Evolutionary conservation across 768 basidiomycete species (phyloP), one percentile per base, ranked within the genome.

Genomic region (Suillus variegatus): DNA sequence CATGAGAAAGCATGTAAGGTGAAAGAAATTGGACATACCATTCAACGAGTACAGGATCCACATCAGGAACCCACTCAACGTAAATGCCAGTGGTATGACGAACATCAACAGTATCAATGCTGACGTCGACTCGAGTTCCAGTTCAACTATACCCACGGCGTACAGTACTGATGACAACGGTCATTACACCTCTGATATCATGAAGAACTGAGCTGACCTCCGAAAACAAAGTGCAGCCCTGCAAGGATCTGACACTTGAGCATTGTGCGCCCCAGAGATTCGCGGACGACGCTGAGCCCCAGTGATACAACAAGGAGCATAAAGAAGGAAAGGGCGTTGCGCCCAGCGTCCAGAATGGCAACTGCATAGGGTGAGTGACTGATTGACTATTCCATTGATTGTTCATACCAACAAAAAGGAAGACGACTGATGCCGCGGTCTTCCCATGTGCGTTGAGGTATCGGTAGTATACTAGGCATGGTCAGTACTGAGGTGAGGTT

Each of bases 1-100:
- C 43, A 6, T 46, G 10, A 14, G 16, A 12, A 58, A 47, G 20
- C 13, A 43, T 55, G 3, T 36, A 64, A 7, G 20, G 28, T 56
- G 6, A 51, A n/a, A 51, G 58, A 47, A 6, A 32, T 43, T 18
- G n/a, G 62, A 76, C 83, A 36, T 67, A 94, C 94, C 89, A 71
- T 94, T 95, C 58, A 97, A 81, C 13, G 92, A 86, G 75, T 95
- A 91, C 80, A 97, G 86, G 61, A 97, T 98, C 97, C 97, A 99
- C 68, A 97, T 84, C 32, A 99, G 84, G 82, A 98, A 99, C 1
- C 90, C 90, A 64, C 95, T 97, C n/a, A 99, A 83, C 1, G 95
- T 95, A 78, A 99, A 91, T 1, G 97, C 93, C 58, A 99, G 82
- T 6, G 97, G 97, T 66, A 98, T 89, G 67, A 99, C 92, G 74